Percentiles rank a stretch among this genome's conserved stretches.
Conservation (phyloP, 768 basidiomycete species). For the Sporobolomyces roseus region DNA sequence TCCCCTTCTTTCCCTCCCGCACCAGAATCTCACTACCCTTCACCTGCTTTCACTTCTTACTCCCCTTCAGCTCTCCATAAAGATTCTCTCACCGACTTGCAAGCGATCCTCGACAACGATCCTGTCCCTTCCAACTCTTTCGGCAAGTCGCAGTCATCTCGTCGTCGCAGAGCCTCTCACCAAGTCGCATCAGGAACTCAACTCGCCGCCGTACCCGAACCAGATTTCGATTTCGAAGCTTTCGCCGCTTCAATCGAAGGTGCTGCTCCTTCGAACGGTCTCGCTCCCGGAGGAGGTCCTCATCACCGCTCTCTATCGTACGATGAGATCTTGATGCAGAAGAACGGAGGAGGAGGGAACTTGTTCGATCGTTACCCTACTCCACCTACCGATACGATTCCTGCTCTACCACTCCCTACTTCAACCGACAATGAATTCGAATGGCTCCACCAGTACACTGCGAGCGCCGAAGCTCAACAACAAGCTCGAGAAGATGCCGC, state of each 20-base stretch:
- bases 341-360: neutral
- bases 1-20: conserved; percentile 15
- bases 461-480: conserved; percentile 19
- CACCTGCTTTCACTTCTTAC: conserved; percentile 33
- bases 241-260: conserved; percentile 38
- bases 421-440: conserved; percentile 22
- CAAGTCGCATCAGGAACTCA: neutral
- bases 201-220: conserved; percentile 7
- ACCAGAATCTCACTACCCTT: conserved; percentile 37
- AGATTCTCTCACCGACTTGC: conserved; percentile 29
- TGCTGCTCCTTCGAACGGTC: no score
- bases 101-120: conserved; percentile 39
- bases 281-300: neutral
- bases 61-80: conserved; percentile 13
- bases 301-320: neutral
- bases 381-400: conserved; percentile 19
- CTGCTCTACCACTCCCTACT: neutral
- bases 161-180: neutral
- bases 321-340: conserved; percentile 3
- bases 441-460: conserved; percentile 1
- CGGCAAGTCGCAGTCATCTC: neutral
- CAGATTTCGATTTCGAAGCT: conserved; percentile 24
- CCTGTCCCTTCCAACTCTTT: conserved; percentile 21
- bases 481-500: conserved; percentile 30
- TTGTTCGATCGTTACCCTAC: conserved; percentile 28